A percentile compares a stretch with the other conserved stretches of the same genome.
Evolutionary conservation across 495 filamentous ascomycete species (phyloP).

Genomic region (Xylaria telfairii): DNA sequence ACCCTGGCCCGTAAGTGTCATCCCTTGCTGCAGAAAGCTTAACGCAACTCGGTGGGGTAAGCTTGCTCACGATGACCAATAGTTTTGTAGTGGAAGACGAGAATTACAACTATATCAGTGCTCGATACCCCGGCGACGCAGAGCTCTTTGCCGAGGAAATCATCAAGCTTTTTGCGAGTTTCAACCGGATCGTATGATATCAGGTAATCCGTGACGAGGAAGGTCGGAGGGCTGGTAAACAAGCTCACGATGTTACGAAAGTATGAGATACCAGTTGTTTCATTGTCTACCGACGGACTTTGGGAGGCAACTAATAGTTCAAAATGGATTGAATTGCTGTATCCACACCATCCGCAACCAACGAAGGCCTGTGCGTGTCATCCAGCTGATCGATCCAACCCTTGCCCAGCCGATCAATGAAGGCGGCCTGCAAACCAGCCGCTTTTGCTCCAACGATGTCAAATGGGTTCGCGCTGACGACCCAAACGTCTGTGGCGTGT

Average conservation of each 20-base stretch:
- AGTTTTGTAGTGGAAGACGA: conserved; percentile 60
- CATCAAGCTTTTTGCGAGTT: conserved; percentile 51
- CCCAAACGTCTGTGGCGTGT: conserved; percentile 64
- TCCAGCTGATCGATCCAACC: conserved; percentile 61
- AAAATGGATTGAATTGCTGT: conserved; percentile 53
- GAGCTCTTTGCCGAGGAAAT: conserved; percentile 53
- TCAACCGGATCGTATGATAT: conserved; percentile 33
- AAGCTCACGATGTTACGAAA: conserved; percentile 21
- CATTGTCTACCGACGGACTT: not conserved
- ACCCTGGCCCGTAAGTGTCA: conserved; percentile 53
- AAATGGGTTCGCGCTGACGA: conserved; percentile 81
- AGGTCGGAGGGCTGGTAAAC: not conserved
- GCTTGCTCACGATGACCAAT: conserved; percentile 19
- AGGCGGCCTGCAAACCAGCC: conserved; percentile 66
- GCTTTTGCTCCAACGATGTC: conserved; percentile 68
- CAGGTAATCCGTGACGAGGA: not conserved
- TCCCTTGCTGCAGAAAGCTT: not conserved
- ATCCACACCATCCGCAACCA: conserved; percentile 56
- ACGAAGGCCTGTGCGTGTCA: conserved; percentile 41
- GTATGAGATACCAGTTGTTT: conserved; percentile 20
- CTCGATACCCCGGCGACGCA: conserved; percentile 57
- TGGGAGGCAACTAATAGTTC: conserved; percentile 28
- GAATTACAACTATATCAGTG: conserved; percentile 61
- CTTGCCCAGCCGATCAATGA: conserved; percentile 67
- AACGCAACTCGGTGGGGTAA: not conserved